Evolutionary conservation across 2,329 filamentous ascomycete species (phyloP), one percentile per base, ranked within the genome.

Genomic region (Stagonosporopsis tanaceti): DNA sequence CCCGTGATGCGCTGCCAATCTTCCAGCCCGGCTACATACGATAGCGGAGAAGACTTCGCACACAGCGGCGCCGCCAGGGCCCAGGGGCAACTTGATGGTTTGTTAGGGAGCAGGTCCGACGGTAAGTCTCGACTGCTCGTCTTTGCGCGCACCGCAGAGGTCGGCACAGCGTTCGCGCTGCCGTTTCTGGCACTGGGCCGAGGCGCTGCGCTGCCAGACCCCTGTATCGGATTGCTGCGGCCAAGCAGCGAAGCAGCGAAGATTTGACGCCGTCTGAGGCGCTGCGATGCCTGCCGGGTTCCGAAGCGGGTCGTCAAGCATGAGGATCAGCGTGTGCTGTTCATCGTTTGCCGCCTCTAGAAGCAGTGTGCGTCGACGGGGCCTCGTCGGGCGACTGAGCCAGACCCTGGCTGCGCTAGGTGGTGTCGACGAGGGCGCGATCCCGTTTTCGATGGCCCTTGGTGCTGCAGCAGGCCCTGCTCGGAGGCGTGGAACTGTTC

Each of bases 381-480:
- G 35, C 52, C 61, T 59, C 34, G 57, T 55, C 53, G 50, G 56
- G 45, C 59, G 57, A 53, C 58, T 46, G 59, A 56, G 55, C 24
- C 35, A 59, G 63, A 59, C 58, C 61, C 65, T 60, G 62, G 53
- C 40, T 20, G 56, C 62, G 61, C 60, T 63, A 70, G 61, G 60
- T 57, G 48, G 42, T 38, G 54, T 39, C 38, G 48, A 52, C 20
- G 20, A 20, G 20, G 20, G 20, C 20, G 20, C 20, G 20, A 20
- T 20, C 20, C 20, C 20, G 20, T 20, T 20, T 20, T 20, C 20
- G 20, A 20, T 20, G 20, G 20, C 20, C 20, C 20, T 20, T 20
- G 60, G 59, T 63, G 65, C 64, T 57, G 61, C 58, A 53, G 51
- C 47, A 14, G 11, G 42, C 42, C 42, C 42, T 46, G 42, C 42